These are phyloP conservation scores for Ophiocordyceps camponoti-floridani DNA, from an alignment of 2,329 filamentous ascomycete species.

Conservation along the genomic window DNA sequence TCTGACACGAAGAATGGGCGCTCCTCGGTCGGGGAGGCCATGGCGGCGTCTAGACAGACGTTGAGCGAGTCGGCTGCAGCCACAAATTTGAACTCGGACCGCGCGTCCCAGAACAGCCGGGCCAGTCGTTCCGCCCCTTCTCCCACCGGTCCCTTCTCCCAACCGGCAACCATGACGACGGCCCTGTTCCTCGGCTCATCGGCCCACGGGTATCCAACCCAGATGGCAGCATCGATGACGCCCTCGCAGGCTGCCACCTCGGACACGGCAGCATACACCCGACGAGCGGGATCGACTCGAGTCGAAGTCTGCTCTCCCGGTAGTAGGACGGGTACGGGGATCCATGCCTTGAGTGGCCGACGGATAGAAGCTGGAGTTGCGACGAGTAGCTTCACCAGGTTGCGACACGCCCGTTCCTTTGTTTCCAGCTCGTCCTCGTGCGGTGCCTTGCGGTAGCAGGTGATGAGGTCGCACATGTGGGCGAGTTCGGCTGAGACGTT, in stretches of 20 bases:
- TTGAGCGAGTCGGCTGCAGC: conserved; percentile 28
- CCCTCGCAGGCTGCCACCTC: conserved; percentile 19
- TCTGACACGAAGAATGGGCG: conserved; percentile 35
- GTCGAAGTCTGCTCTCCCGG: conserved; percentile 38
- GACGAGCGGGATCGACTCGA: conserved; percentile 29
- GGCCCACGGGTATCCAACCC: conserved; percentile 39
- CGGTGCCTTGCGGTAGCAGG: conserved; percentile 33
- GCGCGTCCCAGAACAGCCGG: conserved; percentile 26
- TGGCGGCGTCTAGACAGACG: conserved; percentile 26
- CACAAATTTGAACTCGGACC: conserved; percentile 29
- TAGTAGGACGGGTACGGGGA: conserved; percentile 30
- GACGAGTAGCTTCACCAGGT: conserved; percentile 22
- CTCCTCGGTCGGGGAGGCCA: conserved; percentile 13
- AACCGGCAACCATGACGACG: conserved; percentile 30
- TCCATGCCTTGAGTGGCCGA: conserved; percentile 31
- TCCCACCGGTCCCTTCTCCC: conserved; percentile 20
- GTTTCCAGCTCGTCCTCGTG: conserved; percentile 32
- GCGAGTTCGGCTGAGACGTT: conserved; percentile 30
- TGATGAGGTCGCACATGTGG: conserved; percentile 31
- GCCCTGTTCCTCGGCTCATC: conserved; percentile 34
- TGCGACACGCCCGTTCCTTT: conserved; percentile 29
- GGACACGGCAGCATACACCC: conserved; percentile 29
- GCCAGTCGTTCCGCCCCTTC: conserved; percentile 25
- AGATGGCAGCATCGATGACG: conserved; percentile 32
- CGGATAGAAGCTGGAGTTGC: conserved; percentile 3